These are phyloP conservation scores for Dryadomyces quercivorus DNA, from an alignment of 2,329 filamentous ascomycete species.

Conservation along the genomic window DNA sequence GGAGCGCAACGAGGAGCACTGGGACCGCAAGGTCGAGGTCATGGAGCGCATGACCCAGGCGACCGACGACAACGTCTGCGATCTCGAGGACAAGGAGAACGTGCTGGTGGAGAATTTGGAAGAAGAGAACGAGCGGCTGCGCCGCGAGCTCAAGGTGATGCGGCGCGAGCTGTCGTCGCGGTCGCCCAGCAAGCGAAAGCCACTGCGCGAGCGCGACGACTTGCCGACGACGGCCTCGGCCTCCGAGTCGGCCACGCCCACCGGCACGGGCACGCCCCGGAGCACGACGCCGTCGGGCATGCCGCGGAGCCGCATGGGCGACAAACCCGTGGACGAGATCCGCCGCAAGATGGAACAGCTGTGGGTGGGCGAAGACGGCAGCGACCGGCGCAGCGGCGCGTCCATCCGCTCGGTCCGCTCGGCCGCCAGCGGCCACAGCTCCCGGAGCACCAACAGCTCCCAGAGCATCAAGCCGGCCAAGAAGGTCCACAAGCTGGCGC, in stretches of 20 bases:
- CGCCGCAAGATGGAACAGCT: slow-evolving; percentile 37
- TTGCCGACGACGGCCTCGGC: slow-evolving; percentile 15
- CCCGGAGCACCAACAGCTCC: slow-evolving; percentile 20
- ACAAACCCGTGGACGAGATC: slow-evolving; percentile 20
- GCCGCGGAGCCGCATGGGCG: slow-evolving; percentile 5
- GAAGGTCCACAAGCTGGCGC: slow-evolving; percentile 37
- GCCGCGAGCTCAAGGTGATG: slow-evolving; percentile 50
- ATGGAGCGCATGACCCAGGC: slow-evolving; percentile 30
- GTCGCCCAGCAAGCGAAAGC: slow-evolving; percentile 49
- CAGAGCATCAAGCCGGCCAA: slow-evolving; percentile 20
- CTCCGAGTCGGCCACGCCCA: not conserved
- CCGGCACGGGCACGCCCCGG: not conserved
- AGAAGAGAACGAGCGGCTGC: slow-evolving; percentile 57
- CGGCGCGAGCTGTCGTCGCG: slow-evolving; percentile 52
- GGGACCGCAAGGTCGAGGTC: slow-evolving; percentile 68
- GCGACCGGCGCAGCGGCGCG: not conserved
- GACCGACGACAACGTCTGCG: slow-evolving; percentile 29
- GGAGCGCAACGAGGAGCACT: slow-evolving; percentile 70
- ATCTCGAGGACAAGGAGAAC: slow-evolving; percentile 47
- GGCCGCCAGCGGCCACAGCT: slow-evolving; percentile 8
- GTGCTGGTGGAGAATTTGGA: slow-evolving; percentile 51
- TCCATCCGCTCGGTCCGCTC: slow-evolving; percentile 6
- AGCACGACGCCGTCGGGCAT: slow-evolving; percentile 3
- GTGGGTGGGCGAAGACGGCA: slow-evolving; percentile 27
- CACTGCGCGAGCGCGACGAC: slow-evolving; percentile 42